A percentile compares a stretch with the other conserved stretches of the same genome.
These are phyloP conservation scores for Eutrema salsugineum DNA, from an alignment of 441 rosid genomes.

Conservation along the genomic window DNA sequence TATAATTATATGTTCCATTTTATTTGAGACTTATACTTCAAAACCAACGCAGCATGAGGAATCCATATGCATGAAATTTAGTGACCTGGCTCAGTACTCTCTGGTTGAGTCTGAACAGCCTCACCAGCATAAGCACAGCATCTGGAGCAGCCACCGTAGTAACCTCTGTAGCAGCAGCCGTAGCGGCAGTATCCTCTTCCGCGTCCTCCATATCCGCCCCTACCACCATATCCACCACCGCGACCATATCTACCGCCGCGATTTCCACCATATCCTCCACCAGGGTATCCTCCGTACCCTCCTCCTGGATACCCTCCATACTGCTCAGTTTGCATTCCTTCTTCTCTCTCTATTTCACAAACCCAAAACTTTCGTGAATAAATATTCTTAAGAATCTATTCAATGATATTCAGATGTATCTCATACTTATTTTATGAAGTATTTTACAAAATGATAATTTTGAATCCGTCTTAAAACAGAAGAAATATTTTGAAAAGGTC, in stretches of 20 bases:
- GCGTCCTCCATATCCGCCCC: neutral
- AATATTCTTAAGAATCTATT: neutral
- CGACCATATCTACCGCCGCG: conserved; percentile 9
- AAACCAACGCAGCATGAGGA: neutral
- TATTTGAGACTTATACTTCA: neutral
- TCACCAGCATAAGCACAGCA: no score
- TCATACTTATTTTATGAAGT: neutral
- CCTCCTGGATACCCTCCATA: neutral
- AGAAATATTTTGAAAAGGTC: neutral
- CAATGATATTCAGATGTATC: neutral
- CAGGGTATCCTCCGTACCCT: neutral
- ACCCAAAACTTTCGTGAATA: neutral
- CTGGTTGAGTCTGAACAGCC: neutral
- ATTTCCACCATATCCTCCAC: neutral
- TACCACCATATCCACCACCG: neutral
- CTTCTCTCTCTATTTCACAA: neutral
- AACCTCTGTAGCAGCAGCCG: no score
- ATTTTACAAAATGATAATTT: neutral
- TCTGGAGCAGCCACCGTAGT: no score
- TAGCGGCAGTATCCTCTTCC: no score
- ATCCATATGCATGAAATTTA: neutral
- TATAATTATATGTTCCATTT: neutral
- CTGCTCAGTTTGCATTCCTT: conserved; percentile 1
- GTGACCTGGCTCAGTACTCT: conserved; percentile 14
- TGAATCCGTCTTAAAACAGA: neutral